Conservation (phyloP, 2,329 filamentous ascomycete species). For the Pseudogymnoascus sp. region DNA sequence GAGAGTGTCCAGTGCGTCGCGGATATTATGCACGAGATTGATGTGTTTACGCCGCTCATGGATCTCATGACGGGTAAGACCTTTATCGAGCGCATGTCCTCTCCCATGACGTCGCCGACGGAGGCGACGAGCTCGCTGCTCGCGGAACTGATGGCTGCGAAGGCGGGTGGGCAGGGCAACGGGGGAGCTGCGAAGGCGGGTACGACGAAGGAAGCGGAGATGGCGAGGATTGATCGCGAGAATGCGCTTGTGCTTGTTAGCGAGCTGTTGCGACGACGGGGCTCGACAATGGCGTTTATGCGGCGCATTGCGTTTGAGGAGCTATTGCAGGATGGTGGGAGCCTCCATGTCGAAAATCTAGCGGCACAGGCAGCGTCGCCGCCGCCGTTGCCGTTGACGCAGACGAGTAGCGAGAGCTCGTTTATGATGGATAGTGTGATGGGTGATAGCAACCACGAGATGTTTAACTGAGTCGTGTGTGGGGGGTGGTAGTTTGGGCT, state of each 20-base stretch:
- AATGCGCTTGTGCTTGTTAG: slow-evolving; percentile 53
- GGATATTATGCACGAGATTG: slow-evolving; percentile 35
- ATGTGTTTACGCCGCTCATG: slow-evolving; percentile 38
- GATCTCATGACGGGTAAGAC: slow-evolving; percentile 43
- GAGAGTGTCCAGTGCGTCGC: slow-evolving; percentile 43
- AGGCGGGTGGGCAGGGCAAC: neutral
- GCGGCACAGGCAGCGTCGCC: slow-evolving; percentile 12
- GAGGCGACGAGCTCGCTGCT: neutral
- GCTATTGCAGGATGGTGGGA: slow-evolving; percentile 43
- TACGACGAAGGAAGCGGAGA: slow-evolving; percentile 30
- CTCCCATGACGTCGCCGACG: neutral
- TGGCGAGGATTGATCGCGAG: slow-evolving; percentile 49
- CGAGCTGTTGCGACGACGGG: slow-evolving; percentile 43
- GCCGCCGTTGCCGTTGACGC: neutral
- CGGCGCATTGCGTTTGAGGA: slow-evolving; percentile 38
- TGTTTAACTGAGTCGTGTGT: neutral
- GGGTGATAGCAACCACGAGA: neutral
- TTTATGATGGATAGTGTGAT: slow-evolving; percentile 8
- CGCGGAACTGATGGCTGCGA: neutral
- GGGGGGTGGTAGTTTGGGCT: neutral
- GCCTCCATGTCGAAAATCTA: slow-evolving; percentile 22
- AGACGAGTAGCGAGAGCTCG: neutral
- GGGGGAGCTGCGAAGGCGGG: neutral
- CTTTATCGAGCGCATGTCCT: slow-evolving; percentile 19
- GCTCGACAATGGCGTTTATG: slow-evolving; percentile 34